These are phyloP conservation scores for Panaeolus papilionaceus DNA, from an alignment of 768 basidiomycete species.

Conservation along the genomic window DNA sequence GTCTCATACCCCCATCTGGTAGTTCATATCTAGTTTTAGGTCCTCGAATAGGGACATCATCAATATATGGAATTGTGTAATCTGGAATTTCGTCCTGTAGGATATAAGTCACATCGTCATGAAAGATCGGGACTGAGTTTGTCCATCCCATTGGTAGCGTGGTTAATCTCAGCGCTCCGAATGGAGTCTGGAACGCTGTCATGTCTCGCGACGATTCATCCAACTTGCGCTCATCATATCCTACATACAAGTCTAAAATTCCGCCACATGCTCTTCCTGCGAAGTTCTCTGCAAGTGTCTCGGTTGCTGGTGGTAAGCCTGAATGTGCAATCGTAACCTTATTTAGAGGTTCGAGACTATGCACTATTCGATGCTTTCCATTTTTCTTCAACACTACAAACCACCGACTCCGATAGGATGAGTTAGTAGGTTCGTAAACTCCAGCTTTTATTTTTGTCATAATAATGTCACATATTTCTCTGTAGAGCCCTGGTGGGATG, in stretches of 20 bases:
- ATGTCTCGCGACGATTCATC: constrained; percentile 37
- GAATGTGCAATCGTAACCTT: constrained; percentile 40
- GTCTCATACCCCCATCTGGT: no score
- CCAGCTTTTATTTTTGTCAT: constrained; percentile 42
- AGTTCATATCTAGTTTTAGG: constrained; percentile 32
- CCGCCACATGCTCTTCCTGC: constrained; percentile 34
- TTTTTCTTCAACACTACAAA: constrained; percentile 47
- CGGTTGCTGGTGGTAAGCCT: constrained; percentile 35
- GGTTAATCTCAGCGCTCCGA: constrained; percentile 34
- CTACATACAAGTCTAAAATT: constrained; percentile 41
- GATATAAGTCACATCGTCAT: constrained; percentile 35
- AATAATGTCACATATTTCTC: constrained; percentile 27
- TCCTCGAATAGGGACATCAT: constrained; percentile 41
- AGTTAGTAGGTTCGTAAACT: constrained; percentile 45
- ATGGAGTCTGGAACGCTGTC: constrained; percentile 48
- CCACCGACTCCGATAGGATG: constrained; percentile 44
- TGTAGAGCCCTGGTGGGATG: no score
- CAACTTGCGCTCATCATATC: constrained; percentile 41
- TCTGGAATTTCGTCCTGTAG: constrained; percentile 38
- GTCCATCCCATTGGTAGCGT: constrained; percentile 43
- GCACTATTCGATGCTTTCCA: constrained; percentile 40
- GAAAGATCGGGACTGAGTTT: constrained; percentile 34
- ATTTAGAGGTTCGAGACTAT: constrained; percentile 45
- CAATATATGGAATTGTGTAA: constrained; percentile 35
- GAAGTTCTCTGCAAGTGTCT: constrained; percentile 40